A percentile compares a stretch with the other conserved stretches of the same genome.
Conservation (phyloP, 108 stramenopile species). For the Chaetoceros muelleri region DNA sequence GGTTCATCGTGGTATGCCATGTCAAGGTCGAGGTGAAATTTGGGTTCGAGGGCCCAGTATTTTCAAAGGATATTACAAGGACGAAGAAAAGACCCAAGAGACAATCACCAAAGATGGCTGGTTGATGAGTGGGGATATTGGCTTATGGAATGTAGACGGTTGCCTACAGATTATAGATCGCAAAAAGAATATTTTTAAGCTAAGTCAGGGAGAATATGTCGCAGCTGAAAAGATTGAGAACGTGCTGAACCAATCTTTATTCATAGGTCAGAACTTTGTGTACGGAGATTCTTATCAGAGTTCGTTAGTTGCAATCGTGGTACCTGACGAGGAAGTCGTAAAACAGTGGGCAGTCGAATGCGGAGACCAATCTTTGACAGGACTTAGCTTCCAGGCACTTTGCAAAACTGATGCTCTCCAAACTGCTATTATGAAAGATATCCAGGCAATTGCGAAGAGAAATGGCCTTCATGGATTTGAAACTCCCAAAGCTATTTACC, state of each 20-base stretch:
- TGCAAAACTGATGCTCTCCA: slow-evolving; percentile 54
- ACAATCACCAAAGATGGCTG: slow-evolving; percentile 91
- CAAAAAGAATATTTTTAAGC: slow-evolving; percentile 98
- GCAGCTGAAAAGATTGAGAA: slow-evolving; percentile 98
- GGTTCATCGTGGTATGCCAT: slow-evolving; percentile 61
- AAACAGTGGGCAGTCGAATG: slow-evolving; percentile 35
- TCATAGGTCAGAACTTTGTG: slow-evolving; percentile 88
- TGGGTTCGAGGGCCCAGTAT: slow-evolving; percentile 90
- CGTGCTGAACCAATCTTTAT: slow-evolving; percentile 56
- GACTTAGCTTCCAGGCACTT: slow-evolving; percentile 47
- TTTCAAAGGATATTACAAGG: slow-evolving; percentile 96
- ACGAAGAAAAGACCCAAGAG: slow-evolving; percentile 86
- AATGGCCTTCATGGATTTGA: slow-evolving; percentile 90
- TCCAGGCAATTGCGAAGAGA: slow-evolving; percentile 40
- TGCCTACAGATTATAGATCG: slow-evolving; percentile 93
- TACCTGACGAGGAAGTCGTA: slow-evolving; percentile 87
- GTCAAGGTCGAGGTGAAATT: slow-evolving; percentile 89
- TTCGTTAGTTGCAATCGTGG: slow-evolving; percentile 80
- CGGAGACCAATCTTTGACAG: slow-evolving; percentile 13
- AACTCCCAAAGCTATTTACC: slow-evolving; percentile 63
- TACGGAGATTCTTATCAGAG: slow-evolving; percentile 90
- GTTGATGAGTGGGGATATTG: slow-evolving; percentile 96
- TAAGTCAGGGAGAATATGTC: slow-evolving; percentile 89
- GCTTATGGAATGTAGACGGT: slow-evolving; percentile 87
- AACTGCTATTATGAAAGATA: slow-evolving; percentile 48